phyloP scores from a whole-genome alignment of 148 eudicot species.

The Vaccinium vitisidaea region DNA sequence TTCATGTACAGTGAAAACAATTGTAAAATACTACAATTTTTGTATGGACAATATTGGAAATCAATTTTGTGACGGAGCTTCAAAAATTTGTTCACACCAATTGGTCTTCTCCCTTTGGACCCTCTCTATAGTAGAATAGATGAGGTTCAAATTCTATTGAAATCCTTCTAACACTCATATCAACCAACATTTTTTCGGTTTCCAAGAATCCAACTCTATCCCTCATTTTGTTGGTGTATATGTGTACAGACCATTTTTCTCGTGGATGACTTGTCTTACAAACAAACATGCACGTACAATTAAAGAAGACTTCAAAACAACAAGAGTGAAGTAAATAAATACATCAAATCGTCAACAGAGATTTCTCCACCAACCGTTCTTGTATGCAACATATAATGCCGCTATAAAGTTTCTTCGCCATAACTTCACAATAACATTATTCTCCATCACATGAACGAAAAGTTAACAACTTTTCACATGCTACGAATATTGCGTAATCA shows the following conservation, averaged over 20 bases:
- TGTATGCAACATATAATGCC: not conserved
- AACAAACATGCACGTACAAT: not conserved
- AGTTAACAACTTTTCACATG: constrained; percentile 9
- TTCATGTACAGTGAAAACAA: too few relatives aligned
- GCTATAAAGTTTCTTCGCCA: not conserved
- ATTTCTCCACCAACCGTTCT: not conserved
- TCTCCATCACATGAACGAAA: not conserved
- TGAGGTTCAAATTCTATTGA: not conserved
- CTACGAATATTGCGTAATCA: not conserved
- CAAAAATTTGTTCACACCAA: too few relatives aligned
- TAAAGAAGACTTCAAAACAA: not conserved
- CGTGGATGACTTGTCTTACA: not conserved
- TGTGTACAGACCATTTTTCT: not conserved
- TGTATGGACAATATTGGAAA: too few relatives aligned
- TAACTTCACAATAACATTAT: not conserved
- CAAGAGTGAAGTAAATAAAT: not conserved
- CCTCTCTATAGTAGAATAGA: not conserved
- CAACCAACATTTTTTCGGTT: not conserved
- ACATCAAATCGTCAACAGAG: not conserved
- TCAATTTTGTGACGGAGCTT: too few relatives aligned
- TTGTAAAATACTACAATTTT: too few relatives aligned
- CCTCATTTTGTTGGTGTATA: not conserved
- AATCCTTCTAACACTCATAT: not conserved
- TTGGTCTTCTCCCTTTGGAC: too few relatives aligned
- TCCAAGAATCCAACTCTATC: not conserved